Evolutionary conservation across 2,329 filamentous ascomycete species (phyloP), one percentile per base, ranked within the genome.

Genomic region (Cercospora sojina): DNA sequence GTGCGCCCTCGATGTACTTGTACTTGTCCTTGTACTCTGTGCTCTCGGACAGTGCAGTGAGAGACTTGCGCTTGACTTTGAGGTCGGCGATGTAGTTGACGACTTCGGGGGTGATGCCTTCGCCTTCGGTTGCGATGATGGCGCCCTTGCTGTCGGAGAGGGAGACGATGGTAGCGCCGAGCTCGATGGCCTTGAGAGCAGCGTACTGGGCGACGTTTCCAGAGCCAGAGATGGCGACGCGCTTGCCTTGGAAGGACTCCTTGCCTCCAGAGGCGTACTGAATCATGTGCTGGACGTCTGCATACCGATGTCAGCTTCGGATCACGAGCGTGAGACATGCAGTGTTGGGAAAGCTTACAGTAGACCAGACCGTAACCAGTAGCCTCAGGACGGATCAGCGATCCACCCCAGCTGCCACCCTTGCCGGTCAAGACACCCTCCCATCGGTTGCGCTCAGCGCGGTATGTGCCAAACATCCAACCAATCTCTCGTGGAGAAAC

Each of bases 131-230:
- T 76, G 92, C 89, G 77, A 98, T 84, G 70, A 98, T 85, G 68
- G 90, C 81, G 73, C 95, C 95, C 84, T 91, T 90, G 80, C 90
- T 93, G 86, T 98, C 95, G 75, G 93, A 97, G 65, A 99, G 88
- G 49, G 94, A 97, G 77, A 97, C 85, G 74, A 99, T 92, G 65
- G 87, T 94, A 70, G 90, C 95, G 75, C 95, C 95, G 74, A 98
- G 92, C 86, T 98, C 93, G 76, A 98, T 95, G 78, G 90, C 89
- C 85, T 98, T 98, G 74, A 98, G 90, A 0, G 94, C 95, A 32
- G 94, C 94, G 83, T 95, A 98, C 84, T 98, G 95, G 32, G 95
- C 95, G 64, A 98, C 95, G 84, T 99, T 99, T 73, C 95, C 95
- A 67, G 94, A 97, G 70, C 95, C 95, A 53, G 95, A 97, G 80